These are phyloP conservation scores for Solanum ahanhuiri DNA, from an alignment of 257 asterid species.

Conservation along the genomic window DNA sequence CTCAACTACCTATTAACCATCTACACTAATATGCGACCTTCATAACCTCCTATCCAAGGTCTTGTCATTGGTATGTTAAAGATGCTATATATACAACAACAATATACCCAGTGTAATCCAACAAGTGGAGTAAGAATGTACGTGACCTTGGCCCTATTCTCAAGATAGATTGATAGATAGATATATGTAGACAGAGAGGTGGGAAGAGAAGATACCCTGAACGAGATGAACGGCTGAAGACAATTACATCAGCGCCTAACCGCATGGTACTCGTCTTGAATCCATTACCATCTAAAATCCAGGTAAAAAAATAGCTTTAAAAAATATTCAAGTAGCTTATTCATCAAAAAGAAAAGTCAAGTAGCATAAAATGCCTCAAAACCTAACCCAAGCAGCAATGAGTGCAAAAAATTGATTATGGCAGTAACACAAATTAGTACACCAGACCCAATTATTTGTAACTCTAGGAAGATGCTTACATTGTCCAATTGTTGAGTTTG, in stretches of 20 bases:
- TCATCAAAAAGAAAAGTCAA: neutral
- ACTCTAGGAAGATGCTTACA: slow-evolving; percentile 35
- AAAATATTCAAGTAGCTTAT: neutral
- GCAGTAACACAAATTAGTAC: neutral
- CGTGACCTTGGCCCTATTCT: neutral
- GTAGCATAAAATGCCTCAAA: neutral
- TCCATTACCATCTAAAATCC: slow-evolving; percentile 78
- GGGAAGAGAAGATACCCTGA: slow-evolving; percentile 43
- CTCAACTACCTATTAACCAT: neutral
- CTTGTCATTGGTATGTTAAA: neutral
- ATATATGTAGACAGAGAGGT: neutral
- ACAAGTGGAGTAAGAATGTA: neutral
- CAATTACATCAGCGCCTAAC: slow-evolving; percentile 84
- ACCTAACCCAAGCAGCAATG: neutral
- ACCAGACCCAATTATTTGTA: slow-evolving; percentile 1
- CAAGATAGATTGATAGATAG: neutral
- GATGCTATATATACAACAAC: neutral
- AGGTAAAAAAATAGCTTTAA: neutral
- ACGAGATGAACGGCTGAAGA: slow-evolving; percentile 60
- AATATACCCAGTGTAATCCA: neutral
- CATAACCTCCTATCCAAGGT: neutral
- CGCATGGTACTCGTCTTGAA: slow-evolving; percentile 98
- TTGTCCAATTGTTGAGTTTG: slow-evolving; percentile 73
- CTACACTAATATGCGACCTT: neutral
- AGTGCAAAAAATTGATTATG: neutral